Conservation (phyloP, 208 protist species). For the Acanthamoeba sp. region DNA sequence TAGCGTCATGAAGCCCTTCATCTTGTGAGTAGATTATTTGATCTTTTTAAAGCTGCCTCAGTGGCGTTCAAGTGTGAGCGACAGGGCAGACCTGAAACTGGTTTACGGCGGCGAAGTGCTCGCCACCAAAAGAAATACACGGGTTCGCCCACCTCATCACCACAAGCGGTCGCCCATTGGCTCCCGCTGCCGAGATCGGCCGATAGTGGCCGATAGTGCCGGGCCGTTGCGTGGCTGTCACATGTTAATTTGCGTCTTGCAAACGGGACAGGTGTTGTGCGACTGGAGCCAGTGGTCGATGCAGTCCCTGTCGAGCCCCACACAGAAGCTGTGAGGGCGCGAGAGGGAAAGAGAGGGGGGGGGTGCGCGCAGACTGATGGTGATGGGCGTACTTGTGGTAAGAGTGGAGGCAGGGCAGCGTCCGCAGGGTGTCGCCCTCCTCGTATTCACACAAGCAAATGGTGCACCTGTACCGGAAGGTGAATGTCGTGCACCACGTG, state of each 20-base stretch:
- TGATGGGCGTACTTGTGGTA: conserved; percentile 81
- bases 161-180: too few species aligned
- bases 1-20: conserved; percentile 23
- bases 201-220: too few species aligned
- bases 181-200: too few species aligned
- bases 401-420: conserved; percentile 85
- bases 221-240: background rate
- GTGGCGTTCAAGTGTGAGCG: background rate
- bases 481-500: too few species aligned
- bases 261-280: conserved; percentile 84
- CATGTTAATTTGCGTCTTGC: conserved; percentile 81
- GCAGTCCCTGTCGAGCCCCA: conserved; percentile 82
- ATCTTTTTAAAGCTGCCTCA: background rate
- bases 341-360: background rate
- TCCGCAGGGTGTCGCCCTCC: conserved; percentile 83
- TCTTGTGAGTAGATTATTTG: background rate
- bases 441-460: conserved; percentile 85
- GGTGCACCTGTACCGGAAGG: conserved; percentile 73
- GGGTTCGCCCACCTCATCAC: too few species aligned
- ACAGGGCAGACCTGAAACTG: too few species aligned
- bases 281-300: conserved; percentile 86
- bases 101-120: too few species aligned
- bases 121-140: too few species aligned
- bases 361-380: too few species aligned
- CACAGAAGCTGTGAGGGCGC: background rate